Percentiles rank a stretch among this genome's conserved stretches.
Conservation (phyloP, 2,329 filamentous ascomycete species). For the Fusarium falciforme region DNA sequence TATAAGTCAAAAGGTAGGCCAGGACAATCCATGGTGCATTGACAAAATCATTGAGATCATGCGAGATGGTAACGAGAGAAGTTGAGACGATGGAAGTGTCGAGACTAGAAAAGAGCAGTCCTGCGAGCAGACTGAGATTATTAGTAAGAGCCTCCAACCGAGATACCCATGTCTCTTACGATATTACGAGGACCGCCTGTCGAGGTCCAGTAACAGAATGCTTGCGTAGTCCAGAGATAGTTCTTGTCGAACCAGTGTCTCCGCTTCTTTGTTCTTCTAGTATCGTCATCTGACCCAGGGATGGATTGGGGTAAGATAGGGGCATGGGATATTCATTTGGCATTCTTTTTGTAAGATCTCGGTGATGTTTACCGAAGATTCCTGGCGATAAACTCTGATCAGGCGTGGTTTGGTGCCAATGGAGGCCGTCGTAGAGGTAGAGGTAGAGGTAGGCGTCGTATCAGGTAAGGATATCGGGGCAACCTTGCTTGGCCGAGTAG, state of each 20-base stretch:
- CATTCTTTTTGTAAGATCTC: constrained; percentile 33
- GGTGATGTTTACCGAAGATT: neutral
- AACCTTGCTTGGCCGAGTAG: neutral
- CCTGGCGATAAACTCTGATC: no score
- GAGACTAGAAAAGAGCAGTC: constrained; percentile 67
- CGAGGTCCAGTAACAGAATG: constrained; percentile 41
- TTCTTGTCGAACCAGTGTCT: neutral
- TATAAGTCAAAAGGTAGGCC: constrained; percentile 67
- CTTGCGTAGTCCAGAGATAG: constrained; percentile 34
- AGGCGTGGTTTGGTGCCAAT: neutral
- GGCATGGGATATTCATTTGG: constrained; percentile 44
- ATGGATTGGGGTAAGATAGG: constrained; percentile 50
- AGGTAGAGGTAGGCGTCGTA: neutral
- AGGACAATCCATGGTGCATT: constrained; percentile 67
- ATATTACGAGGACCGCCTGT: constrained; percentile 50
- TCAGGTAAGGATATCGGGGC: neutral
- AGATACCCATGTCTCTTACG: constrained; percentile 42
- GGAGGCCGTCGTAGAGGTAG: neutral
- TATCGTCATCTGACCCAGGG: constrained; percentile 46
- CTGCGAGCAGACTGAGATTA: constrained; percentile 58
- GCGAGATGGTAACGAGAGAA: constrained; percentile 66
- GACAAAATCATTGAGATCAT: constrained; percentile 62
- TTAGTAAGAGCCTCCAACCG: constrained; percentile 25
- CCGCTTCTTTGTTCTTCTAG: constrained; percentile 19
- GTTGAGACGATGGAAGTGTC: constrained; percentile 70